A percentile compares a stretch with the other conserved stretches of the same genome.
These are phyloP conservation scores for Aspergillus hortae DNA, from an alignment of 2,329 filamentous ascomycete genomes.

Conservation along the genomic window DNA sequence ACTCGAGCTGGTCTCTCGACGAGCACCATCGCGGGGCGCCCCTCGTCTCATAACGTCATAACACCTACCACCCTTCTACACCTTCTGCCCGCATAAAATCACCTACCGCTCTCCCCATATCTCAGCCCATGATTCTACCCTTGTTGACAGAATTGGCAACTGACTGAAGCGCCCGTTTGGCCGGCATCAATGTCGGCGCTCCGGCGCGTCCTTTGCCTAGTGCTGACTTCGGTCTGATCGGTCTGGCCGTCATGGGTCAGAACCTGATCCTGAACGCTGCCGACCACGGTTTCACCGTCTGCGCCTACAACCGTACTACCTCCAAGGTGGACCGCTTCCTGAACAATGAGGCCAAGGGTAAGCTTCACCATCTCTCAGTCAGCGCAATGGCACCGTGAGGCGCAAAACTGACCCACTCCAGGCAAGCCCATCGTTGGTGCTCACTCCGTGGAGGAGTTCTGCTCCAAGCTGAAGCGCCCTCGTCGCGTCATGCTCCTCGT, in stretches of 20 bases:
- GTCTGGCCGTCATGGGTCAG: constrained; percentile 86
- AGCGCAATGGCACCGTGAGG: neutral
- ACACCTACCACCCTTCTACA: neutral
- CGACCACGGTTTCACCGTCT: constrained; percentile 91
- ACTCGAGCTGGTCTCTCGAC: neutral
- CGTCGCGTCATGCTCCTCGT: constrained; percentile 98
- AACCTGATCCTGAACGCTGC: constrained; percentile 89
- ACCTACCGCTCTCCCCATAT: constrained; percentile 1
- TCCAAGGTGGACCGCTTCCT: constrained; percentile 96
- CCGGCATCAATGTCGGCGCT: constrained; percentile 68
- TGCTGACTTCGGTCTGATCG: constrained; percentile 88
- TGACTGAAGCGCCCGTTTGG: constrained; percentile 67
- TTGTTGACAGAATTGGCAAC: constrained; percentile 36
- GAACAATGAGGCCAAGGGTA: constrained; percentile 81
- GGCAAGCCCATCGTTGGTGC: constrained; percentile 94
- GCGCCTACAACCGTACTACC: constrained; percentile 98
- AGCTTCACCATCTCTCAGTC: constrained; percentile 15
- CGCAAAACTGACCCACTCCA: constrained; percentile 20
- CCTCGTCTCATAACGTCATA: neutral
- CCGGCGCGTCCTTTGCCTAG: constrained; percentile 54
- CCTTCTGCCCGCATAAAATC: neutral
- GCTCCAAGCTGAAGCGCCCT: constrained; percentile 93
- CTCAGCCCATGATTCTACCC: neutral
- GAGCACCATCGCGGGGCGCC: neutral
- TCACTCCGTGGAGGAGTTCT: constrained; percentile 90